Evolutionary conservation across 495 filamentous ascomycete species (phyloP), one percentile per base, ranked within the genome.

Genomic region (Apiosordaria backusii): DNA sequence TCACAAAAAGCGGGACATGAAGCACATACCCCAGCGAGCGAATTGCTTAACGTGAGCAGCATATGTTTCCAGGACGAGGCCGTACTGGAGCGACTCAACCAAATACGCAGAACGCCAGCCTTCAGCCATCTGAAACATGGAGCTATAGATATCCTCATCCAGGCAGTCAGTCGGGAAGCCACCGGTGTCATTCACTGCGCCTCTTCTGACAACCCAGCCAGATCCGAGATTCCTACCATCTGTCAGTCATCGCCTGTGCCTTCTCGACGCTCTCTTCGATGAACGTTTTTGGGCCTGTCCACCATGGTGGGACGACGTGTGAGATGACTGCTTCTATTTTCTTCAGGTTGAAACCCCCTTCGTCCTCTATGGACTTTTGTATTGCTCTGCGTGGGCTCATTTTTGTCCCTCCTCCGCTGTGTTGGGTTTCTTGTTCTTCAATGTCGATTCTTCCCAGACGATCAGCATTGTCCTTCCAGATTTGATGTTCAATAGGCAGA

Each of bases 181-280:
- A 55, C 82, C 83, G 58, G 86, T 85, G 27, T 77, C 72, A 55
- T 84, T 77, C 16, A 86, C 73, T 19, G 83, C 83, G 40, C 72
- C 71, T 21, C 83, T 79, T 4, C 83, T 79, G 57, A 82, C 70
- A 18, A 83, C 73, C 62, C 82, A 86, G 27, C 84, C 84, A 23
- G 82, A 85, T 9, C 84, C 84, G 23, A 82, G 83, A 65, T 82
- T 83, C 83, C 81, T 83, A 26, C 82, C 81, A 26, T 72, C 77
- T 7, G 35, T 45, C 1, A 45, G 35, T 45, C 35, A 13, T 13
- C 10, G 35, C 2, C 2, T n/a, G n/a, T n/a, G n/a, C n/a, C n/a
- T n/a, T n/a, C n/a, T n/a, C n/a, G n/a, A n/a, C n/a, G n/a, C n/a
- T n/a, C n/a, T n/a, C n/a, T n/a, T n/a, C n/a, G n/a, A n/a, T n/a